Conservation (phyloP, 2,329 filamentous ascomycete genomes). For the Neofusicoccum sp. region DNA sequence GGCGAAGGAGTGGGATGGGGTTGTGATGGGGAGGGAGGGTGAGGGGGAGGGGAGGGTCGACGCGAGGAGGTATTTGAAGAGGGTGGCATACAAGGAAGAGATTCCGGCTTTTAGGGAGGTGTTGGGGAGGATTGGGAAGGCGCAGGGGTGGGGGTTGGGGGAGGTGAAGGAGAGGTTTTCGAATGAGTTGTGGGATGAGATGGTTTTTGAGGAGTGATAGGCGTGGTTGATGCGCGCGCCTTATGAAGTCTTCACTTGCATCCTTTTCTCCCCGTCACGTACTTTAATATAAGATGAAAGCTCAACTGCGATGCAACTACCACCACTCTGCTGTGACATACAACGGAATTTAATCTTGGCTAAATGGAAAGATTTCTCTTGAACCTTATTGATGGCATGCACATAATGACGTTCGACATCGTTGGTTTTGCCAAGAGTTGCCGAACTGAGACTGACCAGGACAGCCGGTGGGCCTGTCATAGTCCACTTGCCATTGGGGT, state of each 20-base stretch:
- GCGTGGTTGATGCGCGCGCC: too few species aligned
- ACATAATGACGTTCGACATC: too few species aligned
- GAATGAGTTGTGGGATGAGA: conserved; percentile 41
- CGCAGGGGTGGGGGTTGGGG: conserved; percentile 41
- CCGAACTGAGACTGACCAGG: too few species aligned
- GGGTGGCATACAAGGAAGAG: conserved; percentile 40
- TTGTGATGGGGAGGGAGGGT: conserved; percentile 27
- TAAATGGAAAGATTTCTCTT: too few species aligned
- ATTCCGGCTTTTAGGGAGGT: conserved; percentile 38
- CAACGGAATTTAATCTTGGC: too few species aligned
- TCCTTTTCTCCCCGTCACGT: neutral
- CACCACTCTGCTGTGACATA: too few species aligned
- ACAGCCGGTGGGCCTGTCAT: too few species aligned
- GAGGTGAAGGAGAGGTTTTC: conserved; percentile 42
- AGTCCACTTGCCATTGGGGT: too few species aligned
- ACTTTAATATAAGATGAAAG: neutral
- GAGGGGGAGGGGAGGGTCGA: too few species aligned
- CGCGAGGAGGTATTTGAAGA: conserved; percentile 35
- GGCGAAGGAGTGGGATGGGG: conserved; percentile 47
- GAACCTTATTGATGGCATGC: too few species aligned
- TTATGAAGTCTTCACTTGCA: too few species aligned
- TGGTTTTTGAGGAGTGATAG: conserved; percentile 21
- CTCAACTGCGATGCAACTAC: neutral
- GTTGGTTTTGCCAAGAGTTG: too few species aligned
- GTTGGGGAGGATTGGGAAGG: conserved; percentile 37